Base-by-base conservation (phyloP, 1,139 yeast genomes). In the Lipomyces yarrowii region DNA sequence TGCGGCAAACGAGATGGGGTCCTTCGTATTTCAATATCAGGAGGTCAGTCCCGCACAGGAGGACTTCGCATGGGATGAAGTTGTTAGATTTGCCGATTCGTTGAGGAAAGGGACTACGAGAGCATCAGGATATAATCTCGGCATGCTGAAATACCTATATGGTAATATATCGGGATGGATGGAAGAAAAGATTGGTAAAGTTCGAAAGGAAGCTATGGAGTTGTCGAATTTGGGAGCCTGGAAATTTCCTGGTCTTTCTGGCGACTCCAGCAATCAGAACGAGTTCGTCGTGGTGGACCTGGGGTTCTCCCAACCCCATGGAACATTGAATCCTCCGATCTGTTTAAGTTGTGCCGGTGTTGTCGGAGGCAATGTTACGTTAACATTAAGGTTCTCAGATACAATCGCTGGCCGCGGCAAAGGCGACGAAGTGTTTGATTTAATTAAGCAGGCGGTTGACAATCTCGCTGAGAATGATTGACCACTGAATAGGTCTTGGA, bases 291-390 rank as follows among this genome's bases (percentile, higher is more conserved):
- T 64, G 13, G 26, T 15, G 8, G 7, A 35, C n/a, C 33, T 55
- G 3, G 67, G 67, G 10, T 64, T 64, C 37, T 39, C 60, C 33
- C 67, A 64, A 33, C 64, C 67, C 3, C 59, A 52, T 37, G 61
- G 63, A 10, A 32, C 32, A 13, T 51, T 57, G 30, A 60, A 58
- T 35, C 59, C 64, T 1, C 39, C 62, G 13, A 8, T 57, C 6
- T 51, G 57, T 30, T 10, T 58, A 4, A 60, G 52, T 32, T 60
- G 42, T 26, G 60, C 57, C 6, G 58, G 64, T 5, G 59, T 64
- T 8, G 26, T 21, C 10, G 67, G 62, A 30, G 67, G 67, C 23
- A 46, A 48, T 8, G n/a, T 57, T 30, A 54, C 64, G 10, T 11
- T 64, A n/a, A 26, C 57, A 21, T 7, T 64, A 4, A 30, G 56